Percentiles rank a stretch among this genome's conserved stretches.
Evolutionary conservation across 148 eudicot species (phyloP).

Genomic region (Dysphania ambrosioides): DNA sequence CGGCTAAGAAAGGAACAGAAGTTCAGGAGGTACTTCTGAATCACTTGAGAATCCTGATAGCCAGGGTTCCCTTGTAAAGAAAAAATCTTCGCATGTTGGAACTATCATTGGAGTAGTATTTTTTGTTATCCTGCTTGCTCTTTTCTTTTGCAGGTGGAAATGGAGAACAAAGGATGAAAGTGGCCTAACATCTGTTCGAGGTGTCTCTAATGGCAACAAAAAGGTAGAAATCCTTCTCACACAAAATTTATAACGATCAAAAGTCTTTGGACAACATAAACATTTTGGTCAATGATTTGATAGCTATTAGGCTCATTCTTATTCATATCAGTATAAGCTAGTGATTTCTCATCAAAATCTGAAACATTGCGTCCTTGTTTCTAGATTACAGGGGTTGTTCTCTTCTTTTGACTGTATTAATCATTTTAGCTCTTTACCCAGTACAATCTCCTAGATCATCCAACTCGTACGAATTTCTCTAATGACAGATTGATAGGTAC

Average conservation of each 20-base stretch:
- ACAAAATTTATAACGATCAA: not conserved
- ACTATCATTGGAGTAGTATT: conserved; percentile 65
- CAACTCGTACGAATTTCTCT: not conserved
- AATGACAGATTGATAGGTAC: too few species aligned
- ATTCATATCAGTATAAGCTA: not conserved
- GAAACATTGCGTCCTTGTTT: not conserved
- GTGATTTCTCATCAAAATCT: not conserved
- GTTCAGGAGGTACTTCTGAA: conserved; percentile 37
- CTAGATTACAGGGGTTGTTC: not conserved
- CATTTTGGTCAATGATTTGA: not conserved
- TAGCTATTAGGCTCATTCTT: not conserved
- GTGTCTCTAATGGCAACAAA: conserved; percentile 46
- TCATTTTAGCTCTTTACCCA: not conserved
- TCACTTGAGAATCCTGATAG: conserved; percentile 41
- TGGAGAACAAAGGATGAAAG: conserved; percentile 47
- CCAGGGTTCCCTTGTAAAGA: conserved; percentile 38
- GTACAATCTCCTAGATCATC: not conserved
- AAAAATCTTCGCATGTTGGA: conserved; percentile 54
- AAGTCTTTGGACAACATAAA: not conserved
- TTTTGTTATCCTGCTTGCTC: conserved; percentile 44
- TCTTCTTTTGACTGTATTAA: not conserved
- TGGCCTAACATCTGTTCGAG: conserved; percentile 47
- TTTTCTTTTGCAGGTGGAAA: conserved; percentile 55
- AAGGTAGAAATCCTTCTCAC: conserved; percentile 38
- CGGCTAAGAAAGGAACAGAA: conserved; percentile 40